Base-by-base conservation (phyloP, 352 stramenopile genomes). In the Pythium aristosporum region DNA sequence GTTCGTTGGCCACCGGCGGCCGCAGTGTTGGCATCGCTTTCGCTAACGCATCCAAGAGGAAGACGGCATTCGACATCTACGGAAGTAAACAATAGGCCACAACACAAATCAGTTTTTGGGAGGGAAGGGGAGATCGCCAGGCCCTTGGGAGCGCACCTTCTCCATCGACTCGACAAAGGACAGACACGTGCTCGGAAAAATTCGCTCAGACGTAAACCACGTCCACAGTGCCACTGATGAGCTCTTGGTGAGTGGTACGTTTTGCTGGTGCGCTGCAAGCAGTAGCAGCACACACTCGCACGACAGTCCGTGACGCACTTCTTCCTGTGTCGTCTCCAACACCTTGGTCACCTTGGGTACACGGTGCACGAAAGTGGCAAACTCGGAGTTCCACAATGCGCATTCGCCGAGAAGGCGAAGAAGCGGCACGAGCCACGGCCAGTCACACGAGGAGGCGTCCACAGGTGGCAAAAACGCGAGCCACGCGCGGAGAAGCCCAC, bases 321-420 rank as follows among this genome's bases (percentile, higher is more conserved):
- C 46, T 16, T 60, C 43, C 44, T 60, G 58, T n/a, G 79, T 51
- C 0, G 23, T 63, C 15, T 66, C 58, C 48, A 85, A 41, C 10
- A 88, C 25, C 23, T 37, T 68, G 16, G 60, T 48, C 12, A 85
- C 63, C 43, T 77, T 79, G 9, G 76, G 71, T 0, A 88, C 75
- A 44, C 76, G 76, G 0, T 64, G 39, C 15, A 81, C 58, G 56
- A 80, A 88, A 21, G 23, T 49, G 0, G 79, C 73, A 56, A 85
- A 77, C 21, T 71, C 75, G 20, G 48, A 34, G 44, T 81, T 73
- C 76, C 76, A 87, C n/a, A 87, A 42, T 9, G 74, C 76, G 58
- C 76, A 84, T 50, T 82, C 74, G 1, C 68, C 72, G 0, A 89
- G 15, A 20, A 89, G 62, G 13, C 80, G 80, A 51, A 89, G 55